Evolutionary conservation across 306 rosid species (phyloP).

Genomic region (Pyrus pyrifolia): DNA sequence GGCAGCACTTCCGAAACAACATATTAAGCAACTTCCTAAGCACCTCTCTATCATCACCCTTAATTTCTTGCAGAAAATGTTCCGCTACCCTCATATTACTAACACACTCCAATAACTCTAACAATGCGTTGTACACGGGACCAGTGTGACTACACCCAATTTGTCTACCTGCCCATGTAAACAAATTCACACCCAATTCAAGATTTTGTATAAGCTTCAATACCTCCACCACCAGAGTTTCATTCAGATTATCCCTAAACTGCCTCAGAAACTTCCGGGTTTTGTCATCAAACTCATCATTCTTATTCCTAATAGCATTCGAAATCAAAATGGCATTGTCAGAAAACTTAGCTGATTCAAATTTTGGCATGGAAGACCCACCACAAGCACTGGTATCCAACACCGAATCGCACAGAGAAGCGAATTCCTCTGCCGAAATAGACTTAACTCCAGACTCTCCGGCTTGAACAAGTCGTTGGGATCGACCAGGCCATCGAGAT

Average conservation of each 20-base stretch:
- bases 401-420: conserved; percentile 40
- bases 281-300: conserved; percentile 37
- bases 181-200: conserved; percentile 18
- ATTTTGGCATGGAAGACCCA: background rate
- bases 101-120: conserved; percentile 36
- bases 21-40: too few species aligned
- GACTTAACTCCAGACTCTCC: conserved; percentile 8
- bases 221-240: too few species aligned
- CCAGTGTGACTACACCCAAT: conserved; percentile 57
- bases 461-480: conserved; percentile 22
- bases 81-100: background rate
- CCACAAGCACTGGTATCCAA: conserved; percentile 27
- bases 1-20: too few species aligned
- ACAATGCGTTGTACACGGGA: conserved; percentile 35
- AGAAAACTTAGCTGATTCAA: conserved; percentile 12
- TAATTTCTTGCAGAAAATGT: too few species aligned
- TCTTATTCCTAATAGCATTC: conserved; percentile 23
- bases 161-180: conserved; percentile 70
- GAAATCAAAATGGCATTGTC: conserved; percentile 38
- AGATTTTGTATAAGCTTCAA: too few species aligned
- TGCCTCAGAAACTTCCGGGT: conserved; percentile 16
- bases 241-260: too few species aligned
- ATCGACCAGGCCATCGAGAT: conserved; percentile 43
- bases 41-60: too few species aligned
- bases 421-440: conserved; percentile 39